phyloP scores from a whole-genome alignment of 2,329 filamentous ascomycete genomes.

The Sporothrix protearum region DNA sequence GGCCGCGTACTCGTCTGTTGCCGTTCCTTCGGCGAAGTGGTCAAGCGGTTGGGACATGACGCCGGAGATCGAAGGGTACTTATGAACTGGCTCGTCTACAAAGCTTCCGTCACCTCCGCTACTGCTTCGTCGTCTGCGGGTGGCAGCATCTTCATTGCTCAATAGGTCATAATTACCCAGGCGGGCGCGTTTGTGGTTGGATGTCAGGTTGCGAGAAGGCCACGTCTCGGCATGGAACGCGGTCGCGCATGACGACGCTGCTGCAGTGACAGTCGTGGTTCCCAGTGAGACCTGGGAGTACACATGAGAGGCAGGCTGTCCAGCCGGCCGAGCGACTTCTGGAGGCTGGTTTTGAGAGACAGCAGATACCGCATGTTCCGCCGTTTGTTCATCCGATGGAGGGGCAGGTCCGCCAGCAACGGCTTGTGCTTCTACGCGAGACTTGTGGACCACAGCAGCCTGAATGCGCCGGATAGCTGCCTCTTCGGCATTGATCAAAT shows the following conservation, averaged over 20 bases:
- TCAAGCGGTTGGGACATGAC: neutral
- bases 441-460: neutral
- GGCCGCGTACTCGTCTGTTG: neutral
- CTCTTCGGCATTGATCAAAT: constrained; percentile 52
- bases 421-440: neutral
- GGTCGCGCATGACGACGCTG: neutral
- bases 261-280: neutral
- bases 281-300: neutral
- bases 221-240: neutral
- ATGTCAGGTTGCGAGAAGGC: neutral
- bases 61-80: neutral
- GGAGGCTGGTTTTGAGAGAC: neutral
- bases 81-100: neutral
- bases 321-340: neutral
- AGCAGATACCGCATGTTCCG: neutral
- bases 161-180: neutral
- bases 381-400: neutral
- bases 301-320: neutral
- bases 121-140: neutral
- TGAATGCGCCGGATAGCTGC: constrained; percentile 24
- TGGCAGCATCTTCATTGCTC: neutral
- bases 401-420: neutral
- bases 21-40: neutral
- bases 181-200: constrained; percentile 22
- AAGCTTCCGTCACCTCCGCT: constrained; percentile 24